phyloP scores from a whole-genome alignment of 768 basidiomycete genomes.

The Pisolithus tinctorius region DNA sequence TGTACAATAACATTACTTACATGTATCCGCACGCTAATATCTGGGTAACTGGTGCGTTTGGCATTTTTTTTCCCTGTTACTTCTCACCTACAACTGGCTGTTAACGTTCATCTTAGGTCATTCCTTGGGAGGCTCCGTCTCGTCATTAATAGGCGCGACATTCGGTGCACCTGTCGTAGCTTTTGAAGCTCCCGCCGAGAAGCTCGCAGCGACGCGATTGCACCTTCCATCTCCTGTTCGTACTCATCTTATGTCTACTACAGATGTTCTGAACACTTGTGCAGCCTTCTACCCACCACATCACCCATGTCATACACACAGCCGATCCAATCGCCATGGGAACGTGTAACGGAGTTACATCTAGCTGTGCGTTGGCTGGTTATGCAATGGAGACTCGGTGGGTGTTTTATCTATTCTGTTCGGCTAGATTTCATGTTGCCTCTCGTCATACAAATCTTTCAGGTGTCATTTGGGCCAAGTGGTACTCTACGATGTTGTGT shows the following conservation, averaged over 20 bases:
- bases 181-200: conserved; percentile 81
- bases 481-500: conserved; percentile 81
- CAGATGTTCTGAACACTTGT: conserved; percentile 1
- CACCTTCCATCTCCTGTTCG: conserved; percentile 83
- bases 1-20: conserved; percentile 88
- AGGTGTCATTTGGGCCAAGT: conserved; percentile 86
- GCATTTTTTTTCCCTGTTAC: neutral
- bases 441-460: neutral
- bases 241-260: conserved; percentile 1
- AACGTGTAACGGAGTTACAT: conserved; percentile 68
- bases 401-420: conserved; percentile 2
- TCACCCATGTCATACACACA: conserved; percentile 88
- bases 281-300: conserved; percentile 64
- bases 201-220: conserved; percentile 61
- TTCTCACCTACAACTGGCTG: neutral
- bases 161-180: conserved; percentile 92
- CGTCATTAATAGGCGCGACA: conserved; percentile 78
- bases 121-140: conserved; percentile 81
- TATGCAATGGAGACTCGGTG: conserved; percentile 76
- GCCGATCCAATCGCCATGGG: conserved; percentile 93
- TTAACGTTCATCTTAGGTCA: conserved; percentile 33
- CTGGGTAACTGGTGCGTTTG: conserved; percentile 66
- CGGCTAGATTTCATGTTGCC: neutral
- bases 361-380: conserved; percentile 74
- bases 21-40: conserved; percentile 88